Evolutionary conservation across 768 basidiomycete genomes (phyloP), one percentile per base, ranked within the genome.

Genomic region (Lyophyllum atratum): DNA sequence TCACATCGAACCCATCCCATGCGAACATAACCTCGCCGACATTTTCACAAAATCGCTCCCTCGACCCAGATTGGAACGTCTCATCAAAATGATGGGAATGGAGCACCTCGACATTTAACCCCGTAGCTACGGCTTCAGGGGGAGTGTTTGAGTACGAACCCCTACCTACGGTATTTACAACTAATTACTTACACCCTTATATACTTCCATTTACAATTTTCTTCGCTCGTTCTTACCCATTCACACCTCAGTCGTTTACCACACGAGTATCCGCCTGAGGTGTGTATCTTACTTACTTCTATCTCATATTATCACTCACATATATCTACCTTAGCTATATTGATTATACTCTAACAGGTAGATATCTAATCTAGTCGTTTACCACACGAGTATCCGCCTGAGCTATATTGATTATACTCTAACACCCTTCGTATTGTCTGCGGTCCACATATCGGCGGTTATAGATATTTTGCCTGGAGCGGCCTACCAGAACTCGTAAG

Each of bases 11-110:
- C 66, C 64, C 48, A 58, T 70, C 31, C 68, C 72, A 0, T 66
- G 69, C 8, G 51, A 19, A 1, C 61, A 74, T 0, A 73, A 74
- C 52, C 39, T 66, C 15, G 74, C 77, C 1, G 74, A 79, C 58
- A 56, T 75, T 3, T 59, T 80, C 14, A 80, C 74, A 0, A 80
- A 80, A 56, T 56, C 66, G 0, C 64, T 76, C 4, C 39, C 39
- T 11, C 39, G 39, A 10, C 39, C 39, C 15, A 33, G 31, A 33
- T 12, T 33, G 31, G 31, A 33, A 12, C 31, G 31, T 33, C 31
- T 33, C 12, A 33, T 33, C 31, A 33, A 33, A 33, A 33, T 33
- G 31, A 33, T 33, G 31, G 31, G 31, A 6, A 33, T 33, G 31
- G 31, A 33, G 12, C 6, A 6, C 31, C 31, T 33, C 31, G 31